Percentiles rank a stretch among this genome's conserved stretches.
Conservation (phyloP, 2,329 filamentous ascomycete species). For the Fusarium odoratissimum region DNA sequence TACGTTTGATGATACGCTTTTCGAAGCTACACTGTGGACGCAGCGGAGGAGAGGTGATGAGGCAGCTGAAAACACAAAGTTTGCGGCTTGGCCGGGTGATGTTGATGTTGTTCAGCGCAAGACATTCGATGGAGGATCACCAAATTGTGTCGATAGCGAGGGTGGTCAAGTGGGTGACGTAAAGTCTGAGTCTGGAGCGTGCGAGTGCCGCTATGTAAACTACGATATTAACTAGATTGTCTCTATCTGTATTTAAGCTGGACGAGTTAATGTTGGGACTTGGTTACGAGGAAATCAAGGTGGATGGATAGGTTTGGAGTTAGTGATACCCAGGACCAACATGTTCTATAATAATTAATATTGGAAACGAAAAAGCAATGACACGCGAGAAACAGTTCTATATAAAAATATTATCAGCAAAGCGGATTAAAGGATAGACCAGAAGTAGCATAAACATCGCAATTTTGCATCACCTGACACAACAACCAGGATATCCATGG, state of each 20-base stretch:
- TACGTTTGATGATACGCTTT: conserved; percentile 66
- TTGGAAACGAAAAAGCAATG: conserved; percentile 2
- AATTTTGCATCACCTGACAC: conserved; percentile 9
- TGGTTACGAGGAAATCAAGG: neutral
- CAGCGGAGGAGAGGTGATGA: conserved; percentile 45
- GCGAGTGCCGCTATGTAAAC: conserved; percentile 55
- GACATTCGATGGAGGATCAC: conserved; percentile 54
- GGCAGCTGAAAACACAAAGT: conserved; percentile 38
- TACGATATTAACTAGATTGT: conserved; percentile 35
- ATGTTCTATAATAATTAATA: conserved; percentile 20
- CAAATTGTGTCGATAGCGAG: conserved; percentile 61
- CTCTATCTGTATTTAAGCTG: neutral
- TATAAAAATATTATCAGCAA: neutral
- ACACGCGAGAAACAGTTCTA: neutral
- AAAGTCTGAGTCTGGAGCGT: conserved; percentile 51
- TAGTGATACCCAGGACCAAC: conserved; percentile 38
- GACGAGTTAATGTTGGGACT: neutral
- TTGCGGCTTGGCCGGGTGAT: conserved; percentile 66
- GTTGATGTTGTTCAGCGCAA: conserved; percentile 66
- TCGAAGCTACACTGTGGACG: conserved; percentile 72
- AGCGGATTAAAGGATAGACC: neutral
- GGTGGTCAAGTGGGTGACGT: conserved; percentile 53
- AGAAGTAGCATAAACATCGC: neutral
- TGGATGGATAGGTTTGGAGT: conserved; percentile 17
- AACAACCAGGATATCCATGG: neutral